phyloP scores from a whole-genome alignment of 495 filamentous ascomycete genomes.

The Penicillium steckii region DNA sequence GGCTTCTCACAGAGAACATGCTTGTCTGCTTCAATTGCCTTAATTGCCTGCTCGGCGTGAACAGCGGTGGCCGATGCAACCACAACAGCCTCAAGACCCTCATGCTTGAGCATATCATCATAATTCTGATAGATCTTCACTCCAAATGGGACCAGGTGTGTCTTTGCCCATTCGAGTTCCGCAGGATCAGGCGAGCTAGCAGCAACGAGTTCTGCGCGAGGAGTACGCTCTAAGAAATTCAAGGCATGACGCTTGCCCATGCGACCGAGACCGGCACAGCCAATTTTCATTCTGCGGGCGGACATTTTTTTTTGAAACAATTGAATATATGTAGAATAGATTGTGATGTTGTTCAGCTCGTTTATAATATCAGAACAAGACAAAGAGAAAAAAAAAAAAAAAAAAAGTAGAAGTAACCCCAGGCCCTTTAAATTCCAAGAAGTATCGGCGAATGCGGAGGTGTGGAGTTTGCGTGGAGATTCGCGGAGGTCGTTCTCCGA shows the following conservation, averaged over 20 bases:
- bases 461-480: no score
- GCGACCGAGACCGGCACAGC: conserved; percentile 54
- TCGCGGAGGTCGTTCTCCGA: conserved; percentile 24
- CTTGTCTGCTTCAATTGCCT: conserved; percentile 51
- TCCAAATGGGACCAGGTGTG: conserved; percentile 46
- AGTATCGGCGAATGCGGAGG: conserved; percentile 15
- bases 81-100: conserved; percentile 52
- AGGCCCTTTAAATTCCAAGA: conserved; percentile 11
- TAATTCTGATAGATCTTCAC: conserved; percentile 51
- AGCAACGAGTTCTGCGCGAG: conserved; percentile 53
- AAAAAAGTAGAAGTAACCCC: neutral
- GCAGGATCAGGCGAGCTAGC: conserved; percentile 47
- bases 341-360: neutral
- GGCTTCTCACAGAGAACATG: conserved; percentile 61
- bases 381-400: neutral
- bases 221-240: conserved; percentile 51
- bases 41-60: conserved; percentile 56
- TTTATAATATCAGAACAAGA: no score
- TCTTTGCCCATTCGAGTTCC: conserved; percentile 52
- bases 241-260: conserved; percentile 59
- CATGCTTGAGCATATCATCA: conserved; percentile 55
- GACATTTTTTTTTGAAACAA: no score
- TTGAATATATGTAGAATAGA: neutral
- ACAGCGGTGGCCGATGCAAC: conserved; percentile 53
- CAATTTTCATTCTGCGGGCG: conserved; percentile 44